phyloP scores from a whole-genome alignment of 495 filamentous ascomycete genomes.

The Penicillium argentinense region DNA sequence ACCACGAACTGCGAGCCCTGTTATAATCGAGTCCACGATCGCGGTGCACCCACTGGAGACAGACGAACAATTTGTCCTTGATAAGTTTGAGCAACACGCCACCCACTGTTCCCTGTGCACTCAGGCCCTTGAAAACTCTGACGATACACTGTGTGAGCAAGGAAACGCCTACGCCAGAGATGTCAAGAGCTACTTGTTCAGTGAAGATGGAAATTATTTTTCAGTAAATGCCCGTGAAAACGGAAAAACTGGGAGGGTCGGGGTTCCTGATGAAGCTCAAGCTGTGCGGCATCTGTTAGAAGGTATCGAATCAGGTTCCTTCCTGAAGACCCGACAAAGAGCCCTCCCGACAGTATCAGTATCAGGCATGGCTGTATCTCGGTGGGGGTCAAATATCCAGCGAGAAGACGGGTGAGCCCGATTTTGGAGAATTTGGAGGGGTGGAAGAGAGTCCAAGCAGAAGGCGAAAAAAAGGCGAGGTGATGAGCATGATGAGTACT shows the following conservation, averaged over 20 bases:
- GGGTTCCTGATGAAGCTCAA: slow-evolving; percentile 43
- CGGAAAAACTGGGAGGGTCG: slow-evolving; percentile 44
- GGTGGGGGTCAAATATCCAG: too few species aligned
- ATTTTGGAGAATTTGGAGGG: too few species aligned
- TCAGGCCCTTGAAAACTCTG: slow-evolving; percentile 34
- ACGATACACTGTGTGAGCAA: slow-evolving; percentile 45
- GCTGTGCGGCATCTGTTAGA: slow-evolving; percentile 44
- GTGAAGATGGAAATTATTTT: slow-evolving; percentile 45
- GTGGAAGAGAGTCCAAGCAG: too few species aligned
- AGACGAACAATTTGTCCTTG: slow-evolving; percentile 36
- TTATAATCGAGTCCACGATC: slow-evolving; percentile 25
- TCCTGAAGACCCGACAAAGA: slow-evolving; percentile 28
- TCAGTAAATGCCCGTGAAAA: slow-evolving; percentile 48
- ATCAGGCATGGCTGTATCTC: too few species aligned
- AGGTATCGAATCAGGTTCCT: slow-evolving; percentile 48
- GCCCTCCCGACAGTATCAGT: too few species aligned
- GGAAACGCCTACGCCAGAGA: slow-evolving; percentile 45
- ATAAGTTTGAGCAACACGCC: slow-evolving; percentile 21
- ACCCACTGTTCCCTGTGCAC: slow-evolving; percentile 42
- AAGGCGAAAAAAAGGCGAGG: too few species aligned
- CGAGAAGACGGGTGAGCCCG: too few species aligned
- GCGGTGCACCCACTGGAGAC: slow-evolving; percentile 42
- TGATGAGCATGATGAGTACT: too few species aligned
- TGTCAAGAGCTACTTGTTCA: slow-evolving; percentile 51
- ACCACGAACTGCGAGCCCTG: too few species aligned